Evolutionary conservation across 306 rosid species (phyloP), one percentile per base, ranked within the genome.

Genomic region (Pyrus communis): DNA sequence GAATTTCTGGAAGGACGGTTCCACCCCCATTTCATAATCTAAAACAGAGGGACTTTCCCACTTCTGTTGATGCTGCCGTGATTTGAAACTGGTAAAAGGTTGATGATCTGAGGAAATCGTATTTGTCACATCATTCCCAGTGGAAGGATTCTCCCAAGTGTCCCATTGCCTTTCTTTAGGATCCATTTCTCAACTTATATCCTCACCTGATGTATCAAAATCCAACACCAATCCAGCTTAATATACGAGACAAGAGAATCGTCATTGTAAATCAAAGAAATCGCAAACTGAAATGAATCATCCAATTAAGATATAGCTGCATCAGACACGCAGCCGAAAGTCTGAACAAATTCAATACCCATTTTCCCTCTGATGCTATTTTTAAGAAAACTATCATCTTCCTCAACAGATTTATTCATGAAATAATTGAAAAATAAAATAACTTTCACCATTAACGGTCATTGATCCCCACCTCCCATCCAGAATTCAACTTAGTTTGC

Each of bases 31-130:
- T 33, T 81, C 89, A 51, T 79, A 89, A 78, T 82, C 92, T 52
- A 88, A 78, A 69, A 81, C 78, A 12, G 91, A 81, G 59, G 96
- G 46, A 57, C 78, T 84, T 51, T 77, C 87, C 93, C 97, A 89
- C 77, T 91, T 89, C 3, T 33, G 83, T 45, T 80, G 85, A 60
- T 67, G 76, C 67, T 62, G 83, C 71, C 59, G 87, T 31, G 81
- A 67, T 73, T 76, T 75, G 74, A 85, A 79, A 62, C 63, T 61
- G 19, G 89, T 14, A 81, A 88, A 86, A 78, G 90, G 42, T 38
- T 84, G 71, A 23, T 57, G 83, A 78, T 81, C 73, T 8, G 88
- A 69, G 23, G 89, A 72, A 69, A 85, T 62, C 60, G 81, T 77
- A 42, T 80, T 81, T 49, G 71, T 83, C 52, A 86, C 69, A 78